These are phyloP conservation scores for Solanum microdontum DNA, from an alignment of 257 asterid genomes.

Conservation along the genomic window DNA sequence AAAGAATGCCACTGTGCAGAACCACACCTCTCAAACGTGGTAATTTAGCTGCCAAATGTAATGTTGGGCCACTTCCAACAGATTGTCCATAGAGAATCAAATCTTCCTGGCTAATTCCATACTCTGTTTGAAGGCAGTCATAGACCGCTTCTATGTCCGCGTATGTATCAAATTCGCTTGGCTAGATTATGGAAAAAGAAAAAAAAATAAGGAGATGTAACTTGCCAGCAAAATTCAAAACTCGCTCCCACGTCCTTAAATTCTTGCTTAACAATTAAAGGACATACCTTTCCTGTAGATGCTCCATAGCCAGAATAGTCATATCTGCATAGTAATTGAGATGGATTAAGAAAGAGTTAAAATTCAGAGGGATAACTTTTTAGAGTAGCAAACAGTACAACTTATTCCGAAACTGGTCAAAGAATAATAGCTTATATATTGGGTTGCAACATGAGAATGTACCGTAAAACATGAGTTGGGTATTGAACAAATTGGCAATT, in stretches of 20 bases:
- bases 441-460: background rate
- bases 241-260: background rate
- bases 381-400: background rate
- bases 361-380: background rate
- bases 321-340: slow-evolving; percentile 43
- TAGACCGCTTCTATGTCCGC: slow-evolving; percentile 97
- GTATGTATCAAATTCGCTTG: slow-evolving; percentile 85
- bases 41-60: slow-evolving; percentile 84
- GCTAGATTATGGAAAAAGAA: slow-evolving; percentile 33
- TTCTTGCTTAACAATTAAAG: slow-evolving; percentile 2
- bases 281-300: slow-evolving; percentile 83
- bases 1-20: slow-evolving; percentile 95
- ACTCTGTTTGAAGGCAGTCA: slow-evolving; percentile 84
- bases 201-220: background rate
- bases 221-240: background rate
- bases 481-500: background rate
- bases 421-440: background rate
- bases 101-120: slow-evolving; percentile 90
- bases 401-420: background rate
- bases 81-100: slow-evolving; percentile 90
- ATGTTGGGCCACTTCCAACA: slow-evolving; percentile 97
- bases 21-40: slow-evolving; percentile 97
- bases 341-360: background rate
- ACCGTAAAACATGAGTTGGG: background rate
- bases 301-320: slow-evolving; percentile 99